Evolutionary conservation across 306 rosid species (phyloP).

Genomic region (Castanospermum australe): DNA sequence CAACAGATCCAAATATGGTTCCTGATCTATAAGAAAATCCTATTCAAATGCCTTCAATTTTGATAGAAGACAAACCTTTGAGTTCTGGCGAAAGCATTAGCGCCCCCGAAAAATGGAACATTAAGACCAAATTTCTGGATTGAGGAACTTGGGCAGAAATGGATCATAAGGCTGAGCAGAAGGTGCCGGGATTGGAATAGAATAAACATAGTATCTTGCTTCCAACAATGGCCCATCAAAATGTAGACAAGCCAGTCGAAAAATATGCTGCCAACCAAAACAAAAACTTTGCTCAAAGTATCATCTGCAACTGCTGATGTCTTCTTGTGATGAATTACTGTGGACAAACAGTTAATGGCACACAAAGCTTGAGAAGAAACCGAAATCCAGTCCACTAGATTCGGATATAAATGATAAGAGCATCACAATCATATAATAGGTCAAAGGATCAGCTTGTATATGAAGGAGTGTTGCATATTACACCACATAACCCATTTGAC

Average conservation of each 20-base stretch:
- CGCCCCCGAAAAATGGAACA: conserved; percentile 10
- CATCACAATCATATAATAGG: conserved; percentile 11
- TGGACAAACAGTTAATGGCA: neutral
- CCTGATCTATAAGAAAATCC: conserved; percentile 10
- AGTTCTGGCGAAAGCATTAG: neutral
- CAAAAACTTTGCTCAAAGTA: conserved; percentile 13
- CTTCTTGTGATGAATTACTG: conserved; percentile 19
- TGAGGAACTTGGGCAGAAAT: conserved; percentile 12
- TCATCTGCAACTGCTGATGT: conserved; percentile 20
- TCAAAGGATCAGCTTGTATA: conserved; percentile 12
- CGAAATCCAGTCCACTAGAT: conserved; percentile 12
- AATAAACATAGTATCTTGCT: neutral
- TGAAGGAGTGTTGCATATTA: conserved; percentile 5
- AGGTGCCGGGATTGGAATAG: neutral
- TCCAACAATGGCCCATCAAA: conserved; percentile 12
- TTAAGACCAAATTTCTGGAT: conserved; percentile 10
- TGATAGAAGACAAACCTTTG: neutral
- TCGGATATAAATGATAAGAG: conserved; percentile 26
- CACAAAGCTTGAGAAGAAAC: conserved; percentile 29
- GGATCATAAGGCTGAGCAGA: neutral
- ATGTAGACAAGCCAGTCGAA: conserved; percentile 6
- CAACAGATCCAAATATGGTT: conserved; percentile 10
- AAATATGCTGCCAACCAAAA: neutral
- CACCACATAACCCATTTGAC: conserved; percentile 24
- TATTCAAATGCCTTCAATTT: conserved; percentile 14